phyloP scores from a whole-genome alignment of 371 early-diverging fungal species.

The Thermomucor indicae-seudaticae region DNA sequence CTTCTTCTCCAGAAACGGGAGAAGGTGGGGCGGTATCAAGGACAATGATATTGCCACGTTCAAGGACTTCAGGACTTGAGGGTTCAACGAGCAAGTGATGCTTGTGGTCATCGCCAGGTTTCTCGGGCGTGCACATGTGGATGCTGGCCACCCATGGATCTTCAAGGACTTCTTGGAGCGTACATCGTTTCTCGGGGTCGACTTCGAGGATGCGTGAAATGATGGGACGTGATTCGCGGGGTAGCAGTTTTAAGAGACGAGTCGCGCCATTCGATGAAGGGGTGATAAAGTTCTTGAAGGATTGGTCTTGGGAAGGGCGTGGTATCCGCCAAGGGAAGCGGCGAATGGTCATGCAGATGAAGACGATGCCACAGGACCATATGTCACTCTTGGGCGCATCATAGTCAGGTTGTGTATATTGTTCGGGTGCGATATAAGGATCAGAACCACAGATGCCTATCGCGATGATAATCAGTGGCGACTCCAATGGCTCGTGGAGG shows the following conservation, averaged over 20 bases:
- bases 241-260: slow-evolving; percentile 43
- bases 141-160: slow-evolving; percentile 56
- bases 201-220: slow-evolving; percentile 41
- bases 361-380: slow-evolving; percentile 56
- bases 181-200: slow-evolving; percentile 46
- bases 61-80: slow-evolving; percentile 17
- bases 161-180: slow-evolving; percentile 39
- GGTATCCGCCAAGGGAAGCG: slow-evolving; percentile 69
- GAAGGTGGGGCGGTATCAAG: slow-evolving; percentile 10
- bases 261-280: slow-evolving; percentile 29
- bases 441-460: slow-evolving; percentile 38
- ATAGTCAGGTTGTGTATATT: slow-evolving; percentile 42
- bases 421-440: slow-evolving; percentile 58
- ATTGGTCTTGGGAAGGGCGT: slow-evolving; percentile 38
- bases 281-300: slow-evolving; percentile 38
- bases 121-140: slow-evolving; percentile 45
- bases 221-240: slow-evolving; percentile 36
- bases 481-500: background rate
- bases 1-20: slow-evolving; percentile 8
- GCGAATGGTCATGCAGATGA: slow-evolving; percentile 62
- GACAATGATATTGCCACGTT: slow-evolving; percentile 20
- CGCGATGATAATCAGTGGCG: too few relatives aligned
- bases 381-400: slow-evolving; percentile 47
- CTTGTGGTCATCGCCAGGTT: slow-evolving; percentile 10
- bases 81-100: slow-evolving; percentile 14